Percentiles rank a stretch among this genome's conserved stretches.
These are phyloP conservation scores for Sugiyamaella floridensis DNA, from an alignment of 805 yeast genomes.

Conservation along the genomic window DNA sequence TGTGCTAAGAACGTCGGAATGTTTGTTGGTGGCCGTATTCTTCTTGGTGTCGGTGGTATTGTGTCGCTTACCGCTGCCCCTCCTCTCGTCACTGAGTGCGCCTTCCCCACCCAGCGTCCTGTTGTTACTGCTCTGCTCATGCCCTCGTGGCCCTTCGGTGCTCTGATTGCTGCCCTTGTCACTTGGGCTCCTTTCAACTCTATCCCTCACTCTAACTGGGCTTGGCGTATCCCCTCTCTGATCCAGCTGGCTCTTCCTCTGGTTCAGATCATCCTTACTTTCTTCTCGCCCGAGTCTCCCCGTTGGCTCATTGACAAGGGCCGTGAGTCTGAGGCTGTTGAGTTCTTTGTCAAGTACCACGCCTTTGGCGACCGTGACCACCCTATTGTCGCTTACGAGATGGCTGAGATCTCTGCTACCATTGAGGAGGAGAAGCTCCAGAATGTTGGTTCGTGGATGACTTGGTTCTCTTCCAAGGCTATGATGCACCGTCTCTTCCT, in stretches of 20 bases:
- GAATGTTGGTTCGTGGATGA: constrained; percentile 2
- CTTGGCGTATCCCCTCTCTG: constrained; percentile 75
- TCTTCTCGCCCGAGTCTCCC: constrained; percentile 80
- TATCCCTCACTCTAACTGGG: constrained; percentile 31
- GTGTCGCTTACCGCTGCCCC: constrained; percentile 72
- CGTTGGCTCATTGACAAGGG: constrained; percentile 64
- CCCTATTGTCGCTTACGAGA: constrained; percentile 23
- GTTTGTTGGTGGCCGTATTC: constrained; percentile 62
- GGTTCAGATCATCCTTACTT: constrained; percentile 42
- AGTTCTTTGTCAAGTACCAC: constrained; percentile 25
- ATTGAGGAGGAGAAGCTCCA: constrained; percentile 18
- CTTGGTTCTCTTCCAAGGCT: constrained; percentile 7
- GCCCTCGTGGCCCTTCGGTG: constrained; percentile 66
- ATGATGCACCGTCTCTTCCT: constrained; percentile 6
- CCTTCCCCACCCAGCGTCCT: constrained; percentile 55
- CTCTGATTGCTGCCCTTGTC: constrained; percentile 68
- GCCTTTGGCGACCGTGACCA: constrained; percentile 13
- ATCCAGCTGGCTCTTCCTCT: constrained; percentile 58
- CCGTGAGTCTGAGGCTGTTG: constrained; percentile 51
- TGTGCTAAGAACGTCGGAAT: constrained; percentile 44
- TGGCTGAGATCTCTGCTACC: constrained; percentile 20
- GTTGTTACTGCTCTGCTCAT: constrained; percentile 55
- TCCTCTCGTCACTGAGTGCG: constrained; percentile 68
- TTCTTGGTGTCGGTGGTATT: constrained; percentile 69
- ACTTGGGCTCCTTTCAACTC: constrained; percentile 49